Evolutionary conservation across 2,329 filamentous ascomycete genomes (phyloP).

Genomic region (Pestalotiopsis sp.): DNA sequence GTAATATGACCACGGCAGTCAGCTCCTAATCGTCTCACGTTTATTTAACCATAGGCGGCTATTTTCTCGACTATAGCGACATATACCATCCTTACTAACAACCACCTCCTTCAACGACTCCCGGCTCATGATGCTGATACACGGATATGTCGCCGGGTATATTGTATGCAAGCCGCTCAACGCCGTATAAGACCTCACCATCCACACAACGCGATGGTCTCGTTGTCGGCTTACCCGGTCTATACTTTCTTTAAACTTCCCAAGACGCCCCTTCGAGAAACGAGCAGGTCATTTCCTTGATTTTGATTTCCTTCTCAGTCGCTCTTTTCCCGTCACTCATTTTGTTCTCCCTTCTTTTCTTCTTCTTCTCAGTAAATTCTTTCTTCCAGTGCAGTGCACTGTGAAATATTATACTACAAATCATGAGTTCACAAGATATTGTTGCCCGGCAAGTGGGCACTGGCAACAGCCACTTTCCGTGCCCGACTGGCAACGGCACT

Average conservation of each 20-base stretch:
- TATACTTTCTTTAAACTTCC: not conserved
- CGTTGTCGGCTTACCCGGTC: not conserved
- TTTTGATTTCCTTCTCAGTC: not conserved
- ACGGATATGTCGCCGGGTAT: not conserved
- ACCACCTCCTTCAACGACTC: not conserved
- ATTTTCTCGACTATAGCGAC: not conserved
- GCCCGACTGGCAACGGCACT: constrained; percentile 22
- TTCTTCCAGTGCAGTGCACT: not conserved
- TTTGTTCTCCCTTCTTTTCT: too few species aligned
- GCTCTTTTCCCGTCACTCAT: not conserved
- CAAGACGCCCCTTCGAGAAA: not conserved
- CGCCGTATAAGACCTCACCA: not conserved
- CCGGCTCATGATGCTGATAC: not conserved
- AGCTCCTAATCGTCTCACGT: not conserved
- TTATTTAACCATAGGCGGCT: not conserved
- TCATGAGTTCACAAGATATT: not conserved
- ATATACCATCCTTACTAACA: not conserved
- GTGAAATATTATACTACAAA: not conserved
- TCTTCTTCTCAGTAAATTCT: not conserved
- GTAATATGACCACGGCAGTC: not conserved
- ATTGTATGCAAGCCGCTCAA: not conserved
- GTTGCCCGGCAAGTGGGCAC: not conserved
- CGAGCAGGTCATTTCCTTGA: not conserved
- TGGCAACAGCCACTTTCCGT: constrained; percentile 17
- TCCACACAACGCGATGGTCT: not conserved